Conservation (phyloP, 169 alveolate species). For the Besnoitia besnoiti region DNA sequence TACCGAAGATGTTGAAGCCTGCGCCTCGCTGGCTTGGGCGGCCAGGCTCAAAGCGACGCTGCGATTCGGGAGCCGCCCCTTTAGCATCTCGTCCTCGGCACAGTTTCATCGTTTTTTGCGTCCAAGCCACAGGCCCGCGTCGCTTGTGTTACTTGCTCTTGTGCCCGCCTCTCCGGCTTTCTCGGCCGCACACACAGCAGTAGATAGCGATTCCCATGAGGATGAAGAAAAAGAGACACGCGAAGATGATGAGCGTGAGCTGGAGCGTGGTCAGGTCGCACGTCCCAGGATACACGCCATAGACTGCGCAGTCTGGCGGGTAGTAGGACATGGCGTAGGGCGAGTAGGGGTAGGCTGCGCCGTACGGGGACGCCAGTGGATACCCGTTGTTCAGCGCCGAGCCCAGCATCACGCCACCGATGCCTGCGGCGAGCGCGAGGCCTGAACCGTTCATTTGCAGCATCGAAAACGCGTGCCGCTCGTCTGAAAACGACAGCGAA, state of each 20-base stretch:
- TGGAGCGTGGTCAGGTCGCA: not conserved
- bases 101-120: too few relatives aligned
- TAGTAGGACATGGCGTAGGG: not conserved
- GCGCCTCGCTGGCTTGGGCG: too few relatives aligned
- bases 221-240: not conserved
- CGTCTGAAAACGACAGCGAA: too few relatives aligned
- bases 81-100: too few relatives aligned
- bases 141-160: too few relatives aligned
- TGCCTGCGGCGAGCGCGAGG: constrained; percentile 6
- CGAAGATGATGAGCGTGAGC: not conserved
- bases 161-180: not conserved
- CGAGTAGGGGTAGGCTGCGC: not conserved
- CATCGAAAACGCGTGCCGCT: not conserved
- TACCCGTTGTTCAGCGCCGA: not conserved
- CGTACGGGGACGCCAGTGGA: not conserved
- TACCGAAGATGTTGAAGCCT: too few relatives aligned
- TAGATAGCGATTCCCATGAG: not conserved
- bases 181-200: not conserved
- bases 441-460: not conserved
- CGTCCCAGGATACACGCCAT: not conserved
- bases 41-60: too few relatives aligned
- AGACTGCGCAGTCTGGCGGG: constrained; percentile 8
- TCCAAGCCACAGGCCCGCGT: too few relatives aligned
- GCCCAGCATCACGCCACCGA: not conserved
- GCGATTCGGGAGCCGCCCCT: too few relatives aligned